Base-by-base conservation (phyloP, 2,329 filamentous ascomycete species). In the Sphaerulina vaccinii region DNA sequence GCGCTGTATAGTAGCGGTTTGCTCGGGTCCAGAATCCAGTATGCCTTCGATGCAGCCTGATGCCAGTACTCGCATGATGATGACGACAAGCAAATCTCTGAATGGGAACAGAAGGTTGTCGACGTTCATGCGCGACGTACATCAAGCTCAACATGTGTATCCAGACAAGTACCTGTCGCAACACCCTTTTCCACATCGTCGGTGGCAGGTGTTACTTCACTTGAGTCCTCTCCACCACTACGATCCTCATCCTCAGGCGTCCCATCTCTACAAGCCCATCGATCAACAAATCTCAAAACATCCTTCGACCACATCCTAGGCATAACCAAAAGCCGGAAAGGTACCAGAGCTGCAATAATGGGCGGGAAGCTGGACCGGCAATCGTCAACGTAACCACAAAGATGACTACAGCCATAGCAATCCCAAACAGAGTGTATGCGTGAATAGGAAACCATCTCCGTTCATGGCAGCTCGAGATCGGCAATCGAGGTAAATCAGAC, bases 331-430 rank as follows among this genome's bases (percentile, higher is more conserved):
- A 86, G 64, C 9, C 83, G 72, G n/a, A 83, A 72, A 0, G 83
- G 83, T 1, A 86, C 82, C n/a, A 85, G 66, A 5, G 78, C 74
- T 47, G 85, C 80, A 53, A 86, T 84, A 21, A 85, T 75, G 6
- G 86, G 69, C 1, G 83, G 83, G 57, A 86, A 86, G 77, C 81
- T 0, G 82, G 81, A 0, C 82, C 82, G 0, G 77, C 82, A n/a
- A 79, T 75, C 0, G 82, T 85, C 45, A 85, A 71, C 0, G 82
- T 86, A 13, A 85, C 68, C 27, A 80, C 78, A 60, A 86, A 86
- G n/a, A 86, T 79, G 3, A 78, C 72, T 0, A 76, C 75, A 2
- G 83, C 84, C 38, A 83, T 67, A 1, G 79, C 57, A 19, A 86
- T 76, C 64, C 85, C 81, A 0, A 78, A 67, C 1, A 81, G 46